Evolutionary conservation across 225 moss, liverwort and hornwort genomes (phyloP).

Genomic region (Marchantia polymorpha): DNA sequence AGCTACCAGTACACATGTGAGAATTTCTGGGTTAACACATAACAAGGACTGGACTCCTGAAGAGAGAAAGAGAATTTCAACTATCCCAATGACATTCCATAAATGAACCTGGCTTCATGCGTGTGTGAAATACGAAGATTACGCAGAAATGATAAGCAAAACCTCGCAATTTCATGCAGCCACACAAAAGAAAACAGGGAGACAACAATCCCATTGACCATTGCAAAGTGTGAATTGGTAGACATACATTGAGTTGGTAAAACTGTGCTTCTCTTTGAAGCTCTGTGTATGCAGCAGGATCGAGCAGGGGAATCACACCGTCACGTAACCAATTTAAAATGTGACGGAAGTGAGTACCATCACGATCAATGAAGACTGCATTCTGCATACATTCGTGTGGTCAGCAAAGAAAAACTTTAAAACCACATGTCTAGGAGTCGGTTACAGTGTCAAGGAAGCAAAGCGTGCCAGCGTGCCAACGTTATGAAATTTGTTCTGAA

Average conservation of each 20-base stretch:
- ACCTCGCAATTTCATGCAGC: not conserved
- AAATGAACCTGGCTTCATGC: not conserved
- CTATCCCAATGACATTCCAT: not conserved
- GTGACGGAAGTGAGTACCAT: slow-evolving; percentile 93
- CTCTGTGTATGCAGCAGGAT: slow-evolving; percentile 73
- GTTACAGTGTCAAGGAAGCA: not conserved
- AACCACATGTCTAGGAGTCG: not conserved
- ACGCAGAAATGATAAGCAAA: not conserved
- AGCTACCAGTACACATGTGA: too few relatives aligned
- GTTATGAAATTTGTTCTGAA: too few relatives aligned
- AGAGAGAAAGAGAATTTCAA: not conserved
- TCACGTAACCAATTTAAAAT: slow-evolving; percentile 96
- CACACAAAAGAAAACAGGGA: not conserved
- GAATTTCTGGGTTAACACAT: not conserved
- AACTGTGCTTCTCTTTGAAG: slow-evolving; percentile 95
- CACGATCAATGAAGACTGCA: slow-evolving; percentile 90
- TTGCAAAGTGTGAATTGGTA: not conserved
- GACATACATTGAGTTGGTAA: slow-evolving; percentile 68
- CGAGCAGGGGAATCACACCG: slow-evolving; percentile 73
- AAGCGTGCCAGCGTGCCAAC: not conserved
- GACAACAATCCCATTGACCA: not conserved
- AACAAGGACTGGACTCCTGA: not conserved
- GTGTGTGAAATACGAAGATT: not conserved
- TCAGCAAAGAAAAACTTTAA: not conserved
- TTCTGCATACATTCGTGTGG: slow-evolving; percentile 28